Evolutionary conservation across 2,329 filamentous ascomycete genomes (phyloP), one percentile per base, ranked within the genome.

Genomic region (Cordyceps tenuipes): DNA sequence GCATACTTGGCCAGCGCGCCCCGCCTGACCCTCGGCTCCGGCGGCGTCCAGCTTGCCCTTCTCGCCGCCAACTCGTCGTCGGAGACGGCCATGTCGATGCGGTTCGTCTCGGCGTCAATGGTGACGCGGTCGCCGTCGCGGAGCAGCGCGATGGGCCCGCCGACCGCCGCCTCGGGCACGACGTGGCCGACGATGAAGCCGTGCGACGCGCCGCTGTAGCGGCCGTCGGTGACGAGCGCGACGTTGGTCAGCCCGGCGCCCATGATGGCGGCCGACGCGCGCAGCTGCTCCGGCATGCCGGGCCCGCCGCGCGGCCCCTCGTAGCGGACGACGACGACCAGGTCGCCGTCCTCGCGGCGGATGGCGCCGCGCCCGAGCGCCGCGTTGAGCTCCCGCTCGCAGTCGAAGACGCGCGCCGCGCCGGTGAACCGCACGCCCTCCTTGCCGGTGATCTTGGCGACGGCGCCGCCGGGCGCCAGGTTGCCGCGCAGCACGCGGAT

Each of bases 131-230:
- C 93, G 2, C 90, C 93, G 67, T 95, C 82, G 66, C 77, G 71
- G 2, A 97, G 90, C 6, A 96, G 76, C 0, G 89, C 92, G 68
- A 97, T 91, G 0, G 93, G 92, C 0, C 93, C 93, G 17, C 93
- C 93, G 1, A 88, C 87, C 1, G 89, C 90, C 0, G 93, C 93
- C 74, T 97, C 93, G 2, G 93, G 93, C 3, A 89, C 89, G 15
- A 97, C 90, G 68, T 97, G 92, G 0, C 93, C 93, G 17, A 97
- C 90, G 68, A 96, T 94, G 73, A 96, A 96, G 0, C 91, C 91
- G 72, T 97, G 92, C 58, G 83, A 89, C 2, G 91, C 93, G 36
- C 93, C 93, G 51, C 84, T 88, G 73, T 97, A 97, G 50, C 93
- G 79, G 0, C 93, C 93, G 70, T 97, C 93, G 0, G 93, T 97